Evolutionary conservation across 202 grass and related monocot genomes (phyloP).

Genomic region (Cymbopogon flexuosus): DNA sequence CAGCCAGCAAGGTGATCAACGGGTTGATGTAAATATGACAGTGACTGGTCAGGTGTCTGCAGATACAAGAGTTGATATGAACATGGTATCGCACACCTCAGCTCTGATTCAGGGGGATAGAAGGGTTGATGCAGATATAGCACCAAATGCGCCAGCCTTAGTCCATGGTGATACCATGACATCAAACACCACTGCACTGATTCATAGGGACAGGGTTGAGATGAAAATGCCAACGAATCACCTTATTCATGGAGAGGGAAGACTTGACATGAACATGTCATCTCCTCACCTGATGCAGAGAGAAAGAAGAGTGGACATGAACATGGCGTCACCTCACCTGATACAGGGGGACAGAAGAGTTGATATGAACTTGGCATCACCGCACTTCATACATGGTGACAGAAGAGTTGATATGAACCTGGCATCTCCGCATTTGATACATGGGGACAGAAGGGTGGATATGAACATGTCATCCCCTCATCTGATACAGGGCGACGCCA

Average conservation of each 20-base stretch:
- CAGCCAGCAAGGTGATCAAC: conserved; percentile 44
- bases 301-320: conserved; percentile 69
- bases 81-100: conserved; percentile 44
- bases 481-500: conserved; percentile 46
- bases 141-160: conserved; percentile 22
- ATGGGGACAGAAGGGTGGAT: conserved; percentile 45
- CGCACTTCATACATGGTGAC: conserved; percentile 44
- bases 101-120: conserved; percentile 37
- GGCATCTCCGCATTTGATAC: conserved; percentile 43
- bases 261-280: conserved; percentile 55
- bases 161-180: conserved; percentile 37
- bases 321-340: conserved; percentile 46
- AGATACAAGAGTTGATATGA: conserved; percentile 47
- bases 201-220: conserved; percentile 38
- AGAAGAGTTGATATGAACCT: conserved; percentile 57
- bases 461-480: conserved; percentile 59
- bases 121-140: conserved; percentile 43
- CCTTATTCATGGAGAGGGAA: conserved; percentile 37
- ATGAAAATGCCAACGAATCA: conserved; percentile 31
- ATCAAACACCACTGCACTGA: conserved; percentile 23
- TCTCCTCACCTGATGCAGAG: conserved; percentile 48
- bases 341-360: conserved; percentile 42
- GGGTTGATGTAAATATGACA: conserved; percentile 75
- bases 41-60: conserved; percentile 29
- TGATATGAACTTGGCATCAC: conserved; percentile 42